Evolutionary conservation across 257 asterid genomes (phyloP), one percentile per base, ranked within the genome.

Genomic region (Rehmannia glutinosa): DNA sequence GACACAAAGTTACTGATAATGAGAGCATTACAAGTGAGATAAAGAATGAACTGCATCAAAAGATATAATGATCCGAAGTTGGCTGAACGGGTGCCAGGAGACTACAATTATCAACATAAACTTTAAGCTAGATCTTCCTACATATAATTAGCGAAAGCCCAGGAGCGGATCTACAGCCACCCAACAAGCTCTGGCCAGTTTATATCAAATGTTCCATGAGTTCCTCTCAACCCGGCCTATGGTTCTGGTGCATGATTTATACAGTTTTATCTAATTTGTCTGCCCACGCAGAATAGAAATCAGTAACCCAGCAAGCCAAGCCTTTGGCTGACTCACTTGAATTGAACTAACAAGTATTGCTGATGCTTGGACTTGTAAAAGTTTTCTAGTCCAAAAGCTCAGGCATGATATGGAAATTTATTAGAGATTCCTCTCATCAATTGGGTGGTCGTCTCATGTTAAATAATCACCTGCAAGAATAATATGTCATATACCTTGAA

Each of bases 401-500:
- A 45, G 62, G 49, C 45, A 63, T 9, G 20, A 11, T 12, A 68
- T 11, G 53, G 33, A 50, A 70, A 45, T 43, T 21, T 36, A 27
- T 41, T 11, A 24, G 50, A 62, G 64, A 36, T 47, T 51, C 45
- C 27, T 50, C 32, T 30, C 36, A 55, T 35, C 38, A 15, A 33
- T 51, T 7, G 20, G 46, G 55, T 20, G 21, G 27, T 55, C 59
- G 32, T 52, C 66, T 27, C 12, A 24, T 30, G 24, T 54, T 23
- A 23, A 6, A 51, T 15, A 28, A 52, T 64, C 49, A 66, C 33
- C n/a, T 47, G 38, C 33, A 32, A 32, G 46, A 64, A 62, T n/a
- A n/a, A 38, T 52, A 69, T 49, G 39, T 10, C 8, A 56, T n/a
- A 63, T 84, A 94, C 99, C 97, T 94, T 91, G 80, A 91, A 91